These are phyloP conservation scores for Diaporthe sp. DNA, from an alignment of 2,329 filamentous ascomycete genomes.

Conservation along the genomic window DNA sequence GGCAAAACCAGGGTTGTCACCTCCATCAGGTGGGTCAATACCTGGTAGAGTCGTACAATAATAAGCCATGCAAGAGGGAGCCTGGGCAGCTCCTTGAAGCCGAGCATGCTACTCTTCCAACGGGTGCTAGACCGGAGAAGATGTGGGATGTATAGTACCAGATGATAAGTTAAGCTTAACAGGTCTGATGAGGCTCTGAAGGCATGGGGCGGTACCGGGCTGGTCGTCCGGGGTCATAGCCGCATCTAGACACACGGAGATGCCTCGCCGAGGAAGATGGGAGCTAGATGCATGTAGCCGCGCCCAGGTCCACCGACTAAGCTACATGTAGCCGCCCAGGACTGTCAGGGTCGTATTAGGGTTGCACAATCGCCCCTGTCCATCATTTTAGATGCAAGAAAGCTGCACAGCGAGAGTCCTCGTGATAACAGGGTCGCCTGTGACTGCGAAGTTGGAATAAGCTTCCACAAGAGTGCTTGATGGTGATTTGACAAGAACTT, in stretches of 20 bases:
- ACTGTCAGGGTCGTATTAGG: conserved; percentile 20
- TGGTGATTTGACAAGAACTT: neutral
- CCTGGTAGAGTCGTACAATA: neutral
- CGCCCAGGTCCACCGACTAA: neutral
- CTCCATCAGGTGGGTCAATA: neutral
- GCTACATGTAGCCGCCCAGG: conserved; percentile 4
- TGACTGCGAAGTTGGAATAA: conserved; percentile 3
- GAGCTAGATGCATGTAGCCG: conserved; percentile 14
- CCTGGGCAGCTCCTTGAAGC: neutral
- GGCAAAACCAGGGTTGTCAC: neutral
- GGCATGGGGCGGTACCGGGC: conserved; percentile 1
- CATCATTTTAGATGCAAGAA: conserved; percentile 17
- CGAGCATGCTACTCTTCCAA: neutral
- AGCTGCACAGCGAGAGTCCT: neutral
- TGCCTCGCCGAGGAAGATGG: conserved; percentile 8
- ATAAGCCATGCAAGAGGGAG: neutral
- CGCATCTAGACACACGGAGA: conserved; percentile 17
- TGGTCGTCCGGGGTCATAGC: conserved; percentile 7
- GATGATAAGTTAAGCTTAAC: conserved; percentile 16
- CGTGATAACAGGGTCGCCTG: conserved; percentile 9
- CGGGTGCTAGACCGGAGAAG: conserved; percentile 11
- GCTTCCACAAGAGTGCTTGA: conserved; percentile 24
- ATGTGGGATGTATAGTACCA: neutral
- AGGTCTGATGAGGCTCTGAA: conserved; percentile 10
- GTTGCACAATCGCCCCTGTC: conserved; percentile 6